Evolutionary conservation across 129 eudicot species (phyloP), one percentile per base, ranked within the genome.

Genomic region (Centrapalus pauciflorus): DNA sequence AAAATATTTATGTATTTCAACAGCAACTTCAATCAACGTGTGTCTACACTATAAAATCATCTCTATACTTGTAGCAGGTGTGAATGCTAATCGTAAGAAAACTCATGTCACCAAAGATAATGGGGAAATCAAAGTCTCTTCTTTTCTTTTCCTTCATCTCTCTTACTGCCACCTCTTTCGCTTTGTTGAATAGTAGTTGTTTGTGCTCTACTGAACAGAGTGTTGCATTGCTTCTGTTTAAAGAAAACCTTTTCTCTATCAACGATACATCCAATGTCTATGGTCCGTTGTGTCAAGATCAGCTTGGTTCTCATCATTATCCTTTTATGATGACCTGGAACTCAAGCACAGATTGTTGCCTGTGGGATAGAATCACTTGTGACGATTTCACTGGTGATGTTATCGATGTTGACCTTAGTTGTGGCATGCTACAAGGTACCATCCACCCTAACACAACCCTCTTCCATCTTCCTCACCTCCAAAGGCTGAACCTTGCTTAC

Each of bases 361-460:
- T 8, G 0, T 81, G 85, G 85, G 59, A 59, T 19, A 79, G 85
- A 11, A 66, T 81, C n/a, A 13, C 35, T 4, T 81, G 85, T 21
- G 27, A 67, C 30, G 1, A 24, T 0, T 23, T 4, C 14, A 65
- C 85, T 0, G 76, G 81, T 46, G 50, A 76, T 7, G 76, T 80
- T 4, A 71, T 76, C 3, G 74, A 51, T 17, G 71, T 82, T 0
- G 83, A 82, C 55, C 71, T 74, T 2, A 51, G 55, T 2, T 63
- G 72, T 27, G 60, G 81, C 37, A 60, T 28, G 73, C 75, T 78
- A 0, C 28, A 7, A 1, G 83, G 83, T 2, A 56, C 62, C 34
- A 19, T 78, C 25, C 67, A 68, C 29, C 35, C 71, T 11, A 78
- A 78, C 55, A 74, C 52, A 58, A 7, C 57, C 40, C 41, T 79